Percentiles rank a stretch among this genome's conserved stretches.
These are phyloP conservation scores for Aspergillus latus DNA, from an alignment of 2,329 filamentous ascomycete genomes.

Conservation along the genomic window DNA sequence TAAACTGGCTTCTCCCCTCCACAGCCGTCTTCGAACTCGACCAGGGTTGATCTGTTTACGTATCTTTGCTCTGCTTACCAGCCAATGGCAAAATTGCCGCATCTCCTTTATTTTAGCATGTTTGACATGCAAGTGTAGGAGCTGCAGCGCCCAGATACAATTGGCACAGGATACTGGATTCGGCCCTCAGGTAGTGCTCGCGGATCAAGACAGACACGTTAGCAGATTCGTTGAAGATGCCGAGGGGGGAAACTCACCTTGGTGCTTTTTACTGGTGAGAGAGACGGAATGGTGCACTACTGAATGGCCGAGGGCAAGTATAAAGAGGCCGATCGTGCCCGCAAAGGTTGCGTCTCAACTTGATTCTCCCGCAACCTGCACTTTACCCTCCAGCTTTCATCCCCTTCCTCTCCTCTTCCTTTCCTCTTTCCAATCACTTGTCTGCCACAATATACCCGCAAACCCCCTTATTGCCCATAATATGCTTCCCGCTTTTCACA, in stretches of 20 bases:
- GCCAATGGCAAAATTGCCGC: no score
- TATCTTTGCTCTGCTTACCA: background rate
- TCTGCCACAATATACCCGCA: slow-evolving; percentile 5
- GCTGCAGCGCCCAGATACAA: no score
- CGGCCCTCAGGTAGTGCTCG: no score
- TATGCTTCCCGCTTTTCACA: slow-evolving; percentile 12
- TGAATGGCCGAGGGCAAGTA: slow-evolving; percentile 12
- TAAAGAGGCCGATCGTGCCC: slow-evolving; percentile 10
- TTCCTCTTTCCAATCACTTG: slow-evolving; percentile 5
- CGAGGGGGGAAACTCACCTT: slow-evolving; percentile 10
- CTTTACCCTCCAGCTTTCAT: slow-evolving; percentile 7
- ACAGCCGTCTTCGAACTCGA: background rate
- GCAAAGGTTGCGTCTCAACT: slow-evolving; percentile 7
- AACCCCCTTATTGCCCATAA: slow-evolving; percentile 6
- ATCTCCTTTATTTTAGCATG: no score
- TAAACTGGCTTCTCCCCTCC: background rate
- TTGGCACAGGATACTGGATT: no score
- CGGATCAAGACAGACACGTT: background rate
- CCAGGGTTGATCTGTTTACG: background rate
- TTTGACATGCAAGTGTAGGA: no score
- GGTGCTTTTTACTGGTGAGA: slow-evolving; percentile 9
- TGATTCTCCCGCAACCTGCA: slow-evolving; percentile 2
- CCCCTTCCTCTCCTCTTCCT: background rate
- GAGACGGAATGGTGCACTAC: slow-evolving; percentile 9
- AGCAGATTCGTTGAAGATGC: slow-evolving; percentile 10